Evolutionary conservation across 1,284 basidiomycete species (phyloP).

Genomic region (Exsudoporus floridanus): DNA sequence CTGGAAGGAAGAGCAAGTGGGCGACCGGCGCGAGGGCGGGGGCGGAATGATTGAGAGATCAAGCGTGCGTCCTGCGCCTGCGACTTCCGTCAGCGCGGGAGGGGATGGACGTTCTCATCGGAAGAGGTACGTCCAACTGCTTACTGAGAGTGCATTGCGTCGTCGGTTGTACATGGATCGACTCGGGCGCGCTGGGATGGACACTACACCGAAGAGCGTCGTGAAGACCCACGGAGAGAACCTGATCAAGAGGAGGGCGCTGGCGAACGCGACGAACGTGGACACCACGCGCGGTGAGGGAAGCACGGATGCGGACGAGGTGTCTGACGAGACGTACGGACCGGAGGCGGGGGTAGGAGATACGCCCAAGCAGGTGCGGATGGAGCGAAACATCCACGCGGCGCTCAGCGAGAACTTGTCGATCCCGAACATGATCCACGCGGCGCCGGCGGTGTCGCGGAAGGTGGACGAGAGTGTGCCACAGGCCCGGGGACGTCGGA

Average conservation of each 20-base stretch:
- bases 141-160: constrained; percentile 25
- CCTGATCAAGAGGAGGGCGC: constrained; percentile 10
- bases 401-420: constrained; percentile 26
- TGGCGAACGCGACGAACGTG: constrained; percentile 24
- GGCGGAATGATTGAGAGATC: neutral
- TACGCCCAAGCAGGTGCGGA: constrained; percentile 12
- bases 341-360: neutral
- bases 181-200: neutral
- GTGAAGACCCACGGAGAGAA: constrained; percentile 3
- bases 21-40: neutral
- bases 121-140: constrained; percentile 23
- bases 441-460: neutral
- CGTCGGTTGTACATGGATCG: constrained; percentile 21
- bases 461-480: constrained; percentile 4
- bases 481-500: neutral
- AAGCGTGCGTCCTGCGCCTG: neutral
- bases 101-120: constrained; percentile 5
- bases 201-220: neutral
- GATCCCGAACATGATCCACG: constrained; percentile 14
- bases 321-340: neutral
- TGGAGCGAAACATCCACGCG: constrained; percentile 9
- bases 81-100: neutral
- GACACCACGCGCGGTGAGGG: neutral
- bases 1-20: constrained; percentile 20
- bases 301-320: neutral